Evolutionary conservation across 805 yeast genomes (phyloP), one percentile per base, ranked within the genome.

Genomic region (Starmerella stellata): DNA sequence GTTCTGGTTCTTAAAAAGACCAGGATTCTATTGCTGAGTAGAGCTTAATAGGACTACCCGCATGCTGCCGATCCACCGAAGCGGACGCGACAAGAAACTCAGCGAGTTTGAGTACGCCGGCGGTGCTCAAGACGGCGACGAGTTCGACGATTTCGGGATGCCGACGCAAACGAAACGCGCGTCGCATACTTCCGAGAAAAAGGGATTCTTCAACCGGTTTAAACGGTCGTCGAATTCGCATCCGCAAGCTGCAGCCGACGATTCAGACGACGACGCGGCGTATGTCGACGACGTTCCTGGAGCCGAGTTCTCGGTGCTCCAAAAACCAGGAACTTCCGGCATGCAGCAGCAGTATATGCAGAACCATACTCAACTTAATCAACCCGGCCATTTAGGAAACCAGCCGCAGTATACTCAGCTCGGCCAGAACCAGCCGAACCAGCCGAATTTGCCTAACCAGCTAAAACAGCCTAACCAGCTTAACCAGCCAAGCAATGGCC

Each of bases 211-310:
- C 37, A 43, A 42, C 29, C 43, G 54, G 43, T 37, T 46, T 25
- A 37, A 44, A 14, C 40, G 44, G 17, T 21, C 34, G 11, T 20
- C 30, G 24, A 40, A 18, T 25, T 40, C 33, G 24, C 42, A 24
- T n/a, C 41, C 19, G n/a, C 42, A 28, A 36, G 49, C 35, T 38
- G 50, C 37, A 37, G 39, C 43, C 33, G 53, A 43, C 43, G 57
- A 43, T 31, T 50, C 45, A 20, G 60, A 45, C 21, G 55, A 48
- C 36, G 49, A 46, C 34, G 52, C 42, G 17, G 42, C 47, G 24
- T 53, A 46, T 25, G 38, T n/a, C 51, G 52, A 34, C 42, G 30
- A 49, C 40, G 48, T 28, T 46, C 38, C 40, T 48, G 35, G 51
- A 44, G 27, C 35, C 32, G 14, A 25, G 11, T 25, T 25, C 29